Percentiles rank a stretch among this genome's conserved stretches.
These are phyloP conservation scores for Blastocladiella britannica DNA, from an alignment of 192 early-diverging fungal genomes.

Conservation along the genomic window DNA sequence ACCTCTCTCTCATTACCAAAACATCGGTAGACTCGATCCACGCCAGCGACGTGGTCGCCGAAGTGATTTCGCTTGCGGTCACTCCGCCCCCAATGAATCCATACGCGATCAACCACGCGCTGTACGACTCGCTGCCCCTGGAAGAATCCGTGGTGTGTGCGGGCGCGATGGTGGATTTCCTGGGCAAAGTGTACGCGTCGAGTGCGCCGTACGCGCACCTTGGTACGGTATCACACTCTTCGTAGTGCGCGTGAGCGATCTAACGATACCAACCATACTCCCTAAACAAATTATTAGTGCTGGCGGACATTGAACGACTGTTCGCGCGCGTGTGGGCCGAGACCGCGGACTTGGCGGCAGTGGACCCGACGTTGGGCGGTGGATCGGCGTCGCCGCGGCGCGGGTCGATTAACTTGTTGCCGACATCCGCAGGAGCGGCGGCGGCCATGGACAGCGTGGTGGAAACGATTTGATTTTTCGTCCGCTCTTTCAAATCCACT, in stretches of 20 bases:
- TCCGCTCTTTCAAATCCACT: too few species aligned
- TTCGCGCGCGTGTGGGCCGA: neutral
- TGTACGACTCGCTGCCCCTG: conserved; percentile 33
- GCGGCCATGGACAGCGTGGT: too few species aligned
- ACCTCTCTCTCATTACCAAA: conserved; percentile 6
- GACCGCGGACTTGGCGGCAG: neutral
- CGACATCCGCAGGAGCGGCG: too few species aligned
- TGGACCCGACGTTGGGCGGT: neutral
- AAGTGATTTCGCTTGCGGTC: conserved; percentile 36
- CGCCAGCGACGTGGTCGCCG: conserved; percentile 40
- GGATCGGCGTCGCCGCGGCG: neutral
- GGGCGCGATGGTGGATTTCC: conserved; percentile 44
- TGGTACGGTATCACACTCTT: conserved; percentile 9
- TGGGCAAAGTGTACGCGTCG: conserved; percentile 32
- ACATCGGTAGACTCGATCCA: conserved; percentile 13
- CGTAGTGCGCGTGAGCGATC: too few species aligned
- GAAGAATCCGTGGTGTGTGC: conserved; percentile 42
- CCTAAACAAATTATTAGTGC: too few species aligned
- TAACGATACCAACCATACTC: too few species aligned
- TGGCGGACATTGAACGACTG: neutral
- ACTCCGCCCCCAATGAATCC: conserved; percentile 38
- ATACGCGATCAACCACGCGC: conserved; percentile 35
- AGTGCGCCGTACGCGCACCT: conserved; percentile 16
- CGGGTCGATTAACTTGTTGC: too few species aligned
- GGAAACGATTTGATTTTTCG: too few species aligned